Conservation (phyloP, 2,329 filamentous ascomycete species). For the Penicillium expansum region DNA sequence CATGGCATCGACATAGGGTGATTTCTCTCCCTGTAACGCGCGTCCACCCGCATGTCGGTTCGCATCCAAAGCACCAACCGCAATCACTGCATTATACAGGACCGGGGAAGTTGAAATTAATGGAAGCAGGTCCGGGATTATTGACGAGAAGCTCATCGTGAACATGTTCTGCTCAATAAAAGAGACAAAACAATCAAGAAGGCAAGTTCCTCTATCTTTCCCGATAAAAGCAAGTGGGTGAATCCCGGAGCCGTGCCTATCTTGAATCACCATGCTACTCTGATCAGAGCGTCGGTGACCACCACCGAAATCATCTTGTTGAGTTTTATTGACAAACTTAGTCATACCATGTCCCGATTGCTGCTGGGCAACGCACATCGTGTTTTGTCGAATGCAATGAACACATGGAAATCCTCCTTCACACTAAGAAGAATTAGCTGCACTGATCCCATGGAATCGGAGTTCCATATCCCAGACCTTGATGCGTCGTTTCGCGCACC, state of each 20-base stretch:
- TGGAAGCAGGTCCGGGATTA: neutral
- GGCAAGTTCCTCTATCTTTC: neutral
- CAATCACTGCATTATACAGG: neutral
- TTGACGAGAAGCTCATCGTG: neutral
- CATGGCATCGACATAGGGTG: neutral
- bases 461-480: slow-evolving; percentile 2
- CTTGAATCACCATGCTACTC: neutral
- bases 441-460: neutral
- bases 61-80: neutral
- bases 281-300: neutral
- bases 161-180: neutral
- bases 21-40: neutral
- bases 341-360: neutral
- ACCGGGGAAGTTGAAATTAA: neutral
- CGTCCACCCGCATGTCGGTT: neutral
- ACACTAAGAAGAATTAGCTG: neutral
- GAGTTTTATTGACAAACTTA: neutral
- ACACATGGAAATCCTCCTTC: neutral
- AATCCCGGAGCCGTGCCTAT: neutral
- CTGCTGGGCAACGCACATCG: neutral
- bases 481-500: slow-evolving; percentile 4
- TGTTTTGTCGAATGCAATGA: neutral
- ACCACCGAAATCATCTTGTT: neutral
- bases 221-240: neutral
- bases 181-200: neutral